Percentiles rank a stretch among this genome's conserved stretches.
phyloP scores from a whole-genome alignment of 371 early-diverging fungal species.

The Umbelopsis sp. region DNA sequence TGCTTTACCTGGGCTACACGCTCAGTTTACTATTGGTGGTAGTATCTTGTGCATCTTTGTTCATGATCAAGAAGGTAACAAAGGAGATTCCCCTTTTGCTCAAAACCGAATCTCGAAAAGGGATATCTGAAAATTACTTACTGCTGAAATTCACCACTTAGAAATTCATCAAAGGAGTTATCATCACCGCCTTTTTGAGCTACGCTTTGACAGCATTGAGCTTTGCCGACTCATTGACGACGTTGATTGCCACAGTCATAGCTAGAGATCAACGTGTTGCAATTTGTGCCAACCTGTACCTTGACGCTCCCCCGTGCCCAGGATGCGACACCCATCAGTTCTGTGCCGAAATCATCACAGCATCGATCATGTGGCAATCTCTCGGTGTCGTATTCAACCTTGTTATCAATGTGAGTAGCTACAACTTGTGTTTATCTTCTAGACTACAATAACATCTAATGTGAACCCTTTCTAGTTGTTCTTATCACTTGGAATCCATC shows the following conservation, averaged over 20 bases:
- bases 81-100: too few relatives aligned
- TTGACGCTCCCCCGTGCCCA: background rate
- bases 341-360: background rate
- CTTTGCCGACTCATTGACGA: background rate
- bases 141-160: background rate
- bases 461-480: background rate
- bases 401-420: background rate
- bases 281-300: background rate
- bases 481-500: background rate
- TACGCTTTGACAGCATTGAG: constrained; percentile 1
- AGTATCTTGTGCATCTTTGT: background rate
- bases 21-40: background rate
- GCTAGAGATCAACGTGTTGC: background rate
- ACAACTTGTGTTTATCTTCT: background rate
- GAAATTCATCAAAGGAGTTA: background rate
- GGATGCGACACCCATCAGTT: constrained; percentile 1
- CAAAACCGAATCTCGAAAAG: background rate
- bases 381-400: background rate
- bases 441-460: background rate
- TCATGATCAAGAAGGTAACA: background rate
- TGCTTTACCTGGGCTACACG: background rate
- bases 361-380: constrained; percentile 5
- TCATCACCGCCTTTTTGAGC: background rate
- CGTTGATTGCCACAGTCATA: background rate
- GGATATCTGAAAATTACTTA: background rate